Conservation (phyloP, 1,284 basidiomycete species). For the Heterobasidion occidentale region DNA sequence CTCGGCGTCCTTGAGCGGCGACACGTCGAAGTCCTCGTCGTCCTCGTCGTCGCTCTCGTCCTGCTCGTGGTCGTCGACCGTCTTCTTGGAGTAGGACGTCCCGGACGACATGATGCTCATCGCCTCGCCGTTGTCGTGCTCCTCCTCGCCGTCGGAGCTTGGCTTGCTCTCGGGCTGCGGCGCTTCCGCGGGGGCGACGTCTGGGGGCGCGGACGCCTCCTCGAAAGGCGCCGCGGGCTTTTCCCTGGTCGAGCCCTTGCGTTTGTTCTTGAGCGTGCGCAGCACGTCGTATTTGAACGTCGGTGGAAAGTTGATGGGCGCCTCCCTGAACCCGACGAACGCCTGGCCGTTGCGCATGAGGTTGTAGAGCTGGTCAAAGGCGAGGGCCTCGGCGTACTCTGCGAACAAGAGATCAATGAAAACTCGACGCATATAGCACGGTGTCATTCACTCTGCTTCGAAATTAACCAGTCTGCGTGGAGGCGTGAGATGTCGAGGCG, state of each 20-base stretch:
- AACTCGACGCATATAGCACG: not conserved
- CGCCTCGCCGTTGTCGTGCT: slow-evolving; percentile 27
- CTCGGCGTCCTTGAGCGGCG: slow-evolving; percentile 10
- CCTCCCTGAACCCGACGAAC: slow-evolving; percentile 68
- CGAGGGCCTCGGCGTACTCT: slow-evolving; percentile 68
- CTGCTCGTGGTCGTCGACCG: slow-evolving; percentile 19
- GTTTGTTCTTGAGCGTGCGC: slow-evolving; percentile 44
- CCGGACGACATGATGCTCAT: slow-evolving; percentile 45
- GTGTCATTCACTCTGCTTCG: slow-evolving; percentile 20
- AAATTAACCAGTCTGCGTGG: slow-evolving; percentile 62
- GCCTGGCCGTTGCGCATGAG: slow-evolving; percentile 57
- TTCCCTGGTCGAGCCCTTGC: slow-evolving; percentile 11
- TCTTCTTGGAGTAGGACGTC: slow-evolving; percentile 42
- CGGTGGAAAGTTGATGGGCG: slow-evolving; percentile 64
- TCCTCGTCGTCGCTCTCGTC: slow-evolving; percentile 30
- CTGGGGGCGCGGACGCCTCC: not conserved
- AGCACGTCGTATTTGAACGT: slow-evolving; percentile 83
- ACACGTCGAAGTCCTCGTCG: slow-evolving; percentile 28
- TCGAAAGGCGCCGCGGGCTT: not conserved
- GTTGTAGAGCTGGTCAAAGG: slow-evolving; percentile 74
- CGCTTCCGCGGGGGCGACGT: not conserved
- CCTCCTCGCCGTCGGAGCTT: slow-evolving; percentile 15
- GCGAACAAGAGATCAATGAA: not conserved
- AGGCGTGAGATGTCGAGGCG: slow-evolving; percentile 64
- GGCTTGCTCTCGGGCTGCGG: not conserved